phyloP scores from a whole-genome alignment of 129 eudicot species.

The Escallonia rubra region DNA sequence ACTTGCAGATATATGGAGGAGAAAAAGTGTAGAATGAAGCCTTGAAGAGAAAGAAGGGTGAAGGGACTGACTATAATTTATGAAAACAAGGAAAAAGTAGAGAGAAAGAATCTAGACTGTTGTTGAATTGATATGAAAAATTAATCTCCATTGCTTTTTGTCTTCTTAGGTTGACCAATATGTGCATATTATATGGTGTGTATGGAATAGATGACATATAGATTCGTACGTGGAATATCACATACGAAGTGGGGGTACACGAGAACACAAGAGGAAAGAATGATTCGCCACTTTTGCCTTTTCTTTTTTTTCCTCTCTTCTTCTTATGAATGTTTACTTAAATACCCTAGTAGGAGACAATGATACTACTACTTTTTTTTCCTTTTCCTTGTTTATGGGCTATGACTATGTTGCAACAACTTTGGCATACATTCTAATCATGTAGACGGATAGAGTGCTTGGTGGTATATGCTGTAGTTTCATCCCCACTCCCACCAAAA shows the following conservation, averaged over 20 bases:
- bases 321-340: background rate
- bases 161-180: slow-evolving; percentile 1
- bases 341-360: background rate
- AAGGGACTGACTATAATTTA: background rate
- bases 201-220: background rate
- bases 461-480: slow-evolving; percentile 2
- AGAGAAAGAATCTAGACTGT: slow-evolving; percentile 20
- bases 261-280: slow-evolving; percentile 11
- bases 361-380: background rate
- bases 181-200: background rate
- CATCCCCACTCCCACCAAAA: background rate
- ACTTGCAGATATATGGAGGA: no score
- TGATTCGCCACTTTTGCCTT: slow-evolving; percentile 25
- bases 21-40: background rate
- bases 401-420: slow-evolving; percentile 2
- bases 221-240: background rate
- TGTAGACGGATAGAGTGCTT: background rate
- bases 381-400: background rate
- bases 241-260: slow-evolving; percentile 14
- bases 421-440: background rate
- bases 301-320: background rate
- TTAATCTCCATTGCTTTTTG: background rate
- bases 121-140: background rate
- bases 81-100: slow-evolving; percentile 11
- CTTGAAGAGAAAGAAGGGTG: background rate